Base-by-base conservation (phyloP, 352 stramenopile species). In the Globisporangium acanthophoron region DNA sequence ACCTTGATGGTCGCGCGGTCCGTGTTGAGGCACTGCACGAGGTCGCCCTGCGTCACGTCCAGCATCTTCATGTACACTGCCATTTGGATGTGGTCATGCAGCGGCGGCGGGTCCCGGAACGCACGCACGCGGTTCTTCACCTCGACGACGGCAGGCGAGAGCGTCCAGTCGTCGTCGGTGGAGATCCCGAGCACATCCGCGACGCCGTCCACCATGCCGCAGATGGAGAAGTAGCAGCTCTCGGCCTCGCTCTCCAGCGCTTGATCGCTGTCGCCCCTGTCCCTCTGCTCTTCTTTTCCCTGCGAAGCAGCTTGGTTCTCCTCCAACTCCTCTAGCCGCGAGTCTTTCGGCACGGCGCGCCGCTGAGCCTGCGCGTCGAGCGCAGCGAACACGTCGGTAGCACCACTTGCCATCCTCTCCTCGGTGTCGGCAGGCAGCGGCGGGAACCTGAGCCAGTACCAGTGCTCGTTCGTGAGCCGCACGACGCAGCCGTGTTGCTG, bases 1-100 rank as follows among this genome's bases (percentile, higher is more conserved):
- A 90, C 60, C 41, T 78, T 66, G 58, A 90, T 88, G 16, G 35
- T 56, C 27, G 78, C 67, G 3, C 68, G 46, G 52, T 80, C 67
- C 8, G 61, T 47, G 52, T 90, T 66, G 51, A 90, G 58, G 52
- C 78, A 92, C 65, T 92, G 74, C 20, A 93, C 74, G 50, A 93
- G 61, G 54, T 93, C 77, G 18, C 80, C 83, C 33, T 81, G 62
- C 9, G 67, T 54, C 33, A 91, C 59, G 1, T 58, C 66, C 5
- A 91, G 56, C 80, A 93, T 87, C 61, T 93, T 93, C 66, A 93
- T 83, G 61, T 93, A 93, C 21, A 93, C 69, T 16, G 79, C 80
- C 61, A 91, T 75, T 50, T 93, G 83, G 20, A 93, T 81, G 31
- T 86, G 72, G 54, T 93, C 83, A 54, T 91, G 73, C 15, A 92